Evolutionary conservation across 2,329 filamentous ascomycete species (phyloP), one percentile per base, ranked within the genome.

Genomic region (Helotiales sp.): DNA sequence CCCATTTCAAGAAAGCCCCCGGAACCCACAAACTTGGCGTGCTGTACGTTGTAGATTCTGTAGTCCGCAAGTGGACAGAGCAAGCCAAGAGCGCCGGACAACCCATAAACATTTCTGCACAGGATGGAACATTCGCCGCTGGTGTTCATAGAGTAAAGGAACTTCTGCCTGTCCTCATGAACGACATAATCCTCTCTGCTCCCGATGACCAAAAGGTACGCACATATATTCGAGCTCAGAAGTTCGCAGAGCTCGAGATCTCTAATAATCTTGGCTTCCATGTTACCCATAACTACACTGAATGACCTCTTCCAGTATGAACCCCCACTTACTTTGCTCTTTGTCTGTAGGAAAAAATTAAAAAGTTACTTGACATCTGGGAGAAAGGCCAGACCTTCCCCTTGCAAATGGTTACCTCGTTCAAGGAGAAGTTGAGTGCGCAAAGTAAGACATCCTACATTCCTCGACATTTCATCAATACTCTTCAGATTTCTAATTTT

Each of bases 31-130:
- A 99, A 83, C 87, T 99, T 81, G 96, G 96, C 82, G 94, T 97
- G 78, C 90, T 99, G 83, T 99, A 99, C 90, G 94, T 98, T 83
- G 93, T 99, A 94, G 96, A 99, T 87, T 97, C 95, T 85, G 94
- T 99, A 87, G 95, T 94, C 80, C 93, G 96, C 82, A 95, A 96
- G 84, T 99, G 96, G 95, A 89, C 97, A 84, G 95, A 98, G 80
- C 92, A 93, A 82, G 95, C 96, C 77, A 96, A 94, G 82, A 87
- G 90, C 77, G 87, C 91, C 74, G 92, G 92, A 76, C 94, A 98
- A 79, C 82, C 91, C 77, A 88, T 93, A 80, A 92, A 91, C 82
- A 89, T 87, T 80, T 86, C 89, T 80, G 93, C 94, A 73, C 88
- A 90, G 73, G 93, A 97, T 82, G 96, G 96, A 78, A 97, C 94